phyloP scores from a whole-genome alignment of 495 filamentous ascomycete species.

The Penicillium cinerascens region DNA sequence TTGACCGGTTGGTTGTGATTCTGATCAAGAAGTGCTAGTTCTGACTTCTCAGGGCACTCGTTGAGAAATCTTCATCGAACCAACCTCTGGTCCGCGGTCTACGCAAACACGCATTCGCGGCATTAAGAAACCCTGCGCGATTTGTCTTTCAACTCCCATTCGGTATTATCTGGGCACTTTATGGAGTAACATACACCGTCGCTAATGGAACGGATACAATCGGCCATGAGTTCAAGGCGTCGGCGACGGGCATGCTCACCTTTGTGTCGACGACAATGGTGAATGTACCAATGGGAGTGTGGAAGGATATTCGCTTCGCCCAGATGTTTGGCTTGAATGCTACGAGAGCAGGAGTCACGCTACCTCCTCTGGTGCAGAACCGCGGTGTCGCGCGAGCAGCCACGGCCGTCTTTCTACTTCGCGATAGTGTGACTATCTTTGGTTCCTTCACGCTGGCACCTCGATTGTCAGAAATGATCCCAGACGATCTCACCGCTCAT shows the following conservation, averaged over 20 bases:
- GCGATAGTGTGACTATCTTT: slow-evolving; percentile 37
- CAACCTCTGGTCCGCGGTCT: slow-evolving; percentile 25
- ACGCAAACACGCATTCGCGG: slow-evolving; percentile 20
- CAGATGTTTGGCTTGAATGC: slow-evolving; percentile 23
- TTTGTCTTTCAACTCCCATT: slow-evolving; percentile 27
- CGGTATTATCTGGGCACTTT: slow-evolving; percentile 30
- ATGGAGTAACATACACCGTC: slow-evolving; percentile 31
- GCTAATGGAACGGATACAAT: slow-evolving; percentile 34
- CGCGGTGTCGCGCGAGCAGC: slow-evolving; percentile 16
- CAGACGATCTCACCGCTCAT: slow-evolving; percentile 20
- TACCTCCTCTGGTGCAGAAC: slow-evolving; percentile 6
- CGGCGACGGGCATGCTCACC: slow-evolving; percentile 21
- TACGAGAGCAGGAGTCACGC: slow-evolving; percentile 1
- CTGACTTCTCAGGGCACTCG: slow-evolving; percentile 23
- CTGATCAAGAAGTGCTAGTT: background rate
- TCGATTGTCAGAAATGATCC: slow-evolving; percentile 19
- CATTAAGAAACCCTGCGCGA: slow-evolving; percentile 14
- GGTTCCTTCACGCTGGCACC: slow-evolving; percentile 36
- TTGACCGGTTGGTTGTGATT: slow-evolving; percentile 24
- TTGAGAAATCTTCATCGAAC: slow-evolving; percentile 28
- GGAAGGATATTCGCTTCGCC: slow-evolving; percentile 39
- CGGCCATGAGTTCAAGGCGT: slow-evolving; percentile 14
- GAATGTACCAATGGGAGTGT: slow-evolving; percentile 35
- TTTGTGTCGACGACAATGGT: slow-evolving; percentile 26
- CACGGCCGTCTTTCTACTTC: slow-evolving; percentile 51